Conservation (phyloP, 2,329 filamentous ascomycete species). For the Venturia aucupariae region DNA sequence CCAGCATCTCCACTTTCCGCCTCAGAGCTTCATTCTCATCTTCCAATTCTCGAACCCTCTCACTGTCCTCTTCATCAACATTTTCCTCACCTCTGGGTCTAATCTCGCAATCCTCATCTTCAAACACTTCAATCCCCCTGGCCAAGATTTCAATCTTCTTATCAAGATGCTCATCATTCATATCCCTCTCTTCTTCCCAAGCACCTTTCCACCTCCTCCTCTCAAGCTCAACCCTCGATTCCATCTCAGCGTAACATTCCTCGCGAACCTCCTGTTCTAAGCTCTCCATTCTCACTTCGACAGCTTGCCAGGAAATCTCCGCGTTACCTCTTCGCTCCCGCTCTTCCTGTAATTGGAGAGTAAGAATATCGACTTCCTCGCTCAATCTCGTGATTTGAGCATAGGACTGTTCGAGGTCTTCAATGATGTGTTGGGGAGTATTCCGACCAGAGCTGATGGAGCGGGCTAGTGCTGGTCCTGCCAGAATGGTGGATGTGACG, state of each 20-base stretch:
- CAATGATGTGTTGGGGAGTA: conserved; percentile 32
- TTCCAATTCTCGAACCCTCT: conserved; percentile 31
- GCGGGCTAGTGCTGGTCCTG: conserved; percentile 26
- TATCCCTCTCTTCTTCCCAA: conserved; percentile 66
- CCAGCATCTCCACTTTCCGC: conserved; percentile 30
- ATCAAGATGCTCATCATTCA: conserved; percentile 76
- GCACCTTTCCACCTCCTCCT: conserved; percentile 72
- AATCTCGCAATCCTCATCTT: conserved; percentile 23
- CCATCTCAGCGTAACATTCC: conserved; percentile 81
- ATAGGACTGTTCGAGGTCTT: conserved; percentile 71
- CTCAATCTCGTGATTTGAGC: conserved; percentile 72
- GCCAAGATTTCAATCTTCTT: conserved; percentile 71
- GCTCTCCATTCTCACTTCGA: conserved; percentile 55
- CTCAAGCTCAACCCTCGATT: conserved; percentile 64
- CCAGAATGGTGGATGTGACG: conserved; percentile 60
- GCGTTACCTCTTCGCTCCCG: conserved; percentile 59
- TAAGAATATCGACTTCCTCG: conserved; percentile 67
- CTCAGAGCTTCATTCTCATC: conserved; percentile 36
- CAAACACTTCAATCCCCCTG: conserved; percentile 39
- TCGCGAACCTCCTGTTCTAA: conserved; percentile 81
- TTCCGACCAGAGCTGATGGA: conserved; percentile 29
- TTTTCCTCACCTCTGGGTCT: conserved; percentile 2
- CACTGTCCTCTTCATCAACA: conserved; percentile 3
- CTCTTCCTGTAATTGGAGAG: conserved; percentile 60
- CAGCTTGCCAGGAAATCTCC: conserved; percentile 62